Conservation (phyloP, 2,329 filamentous ascomycete species). For the Ophiostoma novo-ulmi region DNA sequence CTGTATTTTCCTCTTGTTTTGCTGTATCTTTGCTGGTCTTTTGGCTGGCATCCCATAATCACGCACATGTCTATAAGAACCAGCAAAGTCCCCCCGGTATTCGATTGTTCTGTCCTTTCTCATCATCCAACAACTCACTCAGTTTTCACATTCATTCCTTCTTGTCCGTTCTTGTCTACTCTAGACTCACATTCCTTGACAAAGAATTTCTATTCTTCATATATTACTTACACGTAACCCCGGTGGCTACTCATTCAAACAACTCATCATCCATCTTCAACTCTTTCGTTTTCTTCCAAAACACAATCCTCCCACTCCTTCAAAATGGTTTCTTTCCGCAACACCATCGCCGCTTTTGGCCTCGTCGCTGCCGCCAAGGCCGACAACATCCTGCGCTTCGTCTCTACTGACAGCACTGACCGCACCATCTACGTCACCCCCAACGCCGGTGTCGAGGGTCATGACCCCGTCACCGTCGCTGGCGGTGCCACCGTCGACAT, state of each 20-base stretch:
- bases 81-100: neutral
- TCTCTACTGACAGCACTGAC: slow-evolving; percentile 50
- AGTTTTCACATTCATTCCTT: neutral
- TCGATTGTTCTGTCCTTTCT: neutral
- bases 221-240: neutral
- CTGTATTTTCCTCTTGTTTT: neutral
- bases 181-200: slow-evolving; percentile 8
- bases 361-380: slow-evolving; percentile 37
- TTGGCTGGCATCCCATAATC: neutral
- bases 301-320: neutral
- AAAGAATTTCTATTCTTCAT: neutral
- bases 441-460: slow-evolving; percentile 36
- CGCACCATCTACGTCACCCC: slow-evolving; percentile 50
- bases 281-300: neutral
- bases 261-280: neutral
- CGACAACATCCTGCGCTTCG: slow-evolving; percentile 51
- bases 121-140: neutral
- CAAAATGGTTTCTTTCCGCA: slow-evolving; percentile 23
- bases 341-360: neutral
- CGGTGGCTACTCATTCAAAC: slow-evolving; percentile 5
- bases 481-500: slow-evolving; percentile 39
- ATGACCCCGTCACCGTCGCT: slow-evolving; percentile 40
- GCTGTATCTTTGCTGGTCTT: neutral
- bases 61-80: neutral
- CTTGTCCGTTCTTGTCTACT: neutral